Conservation (phyloP, 352 stramenopile genomes). For the Phytophthora melonis region DNA sequence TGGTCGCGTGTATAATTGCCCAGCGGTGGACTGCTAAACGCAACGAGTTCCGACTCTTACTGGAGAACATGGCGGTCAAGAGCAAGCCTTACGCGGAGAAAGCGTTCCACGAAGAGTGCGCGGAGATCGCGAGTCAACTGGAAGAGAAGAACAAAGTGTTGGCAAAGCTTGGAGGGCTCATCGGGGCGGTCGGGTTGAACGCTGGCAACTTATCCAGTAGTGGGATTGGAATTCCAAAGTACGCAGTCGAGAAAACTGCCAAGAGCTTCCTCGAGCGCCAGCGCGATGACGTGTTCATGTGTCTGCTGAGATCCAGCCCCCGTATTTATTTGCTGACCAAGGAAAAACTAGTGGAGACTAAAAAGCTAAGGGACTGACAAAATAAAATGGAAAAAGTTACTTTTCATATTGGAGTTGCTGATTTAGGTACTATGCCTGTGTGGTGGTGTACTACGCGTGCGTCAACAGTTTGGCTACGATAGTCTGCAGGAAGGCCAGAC, state of each 20-base stretch:
- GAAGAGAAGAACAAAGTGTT: constrained; percentile 15
- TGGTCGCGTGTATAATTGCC: constrained; percentile 20
- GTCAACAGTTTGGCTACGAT: constrained; percentile 19
- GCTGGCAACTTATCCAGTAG: background rate
- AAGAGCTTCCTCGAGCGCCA: constrained; percentile 23
- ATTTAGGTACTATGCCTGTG: background rate
- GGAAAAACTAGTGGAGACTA: constrained; percentile 5
- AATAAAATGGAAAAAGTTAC: background rate
- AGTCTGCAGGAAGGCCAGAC: constrained; percentile 29
- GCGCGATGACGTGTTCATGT: constrained; percentile 25
- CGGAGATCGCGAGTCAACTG: constrained; percentile 21
- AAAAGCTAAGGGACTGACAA: background rate
- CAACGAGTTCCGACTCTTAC: constrained; percentile 10
- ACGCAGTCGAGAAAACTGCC: constrained; percentile 7
- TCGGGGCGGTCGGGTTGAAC: background rate
- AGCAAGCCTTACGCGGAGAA: constrained; percentile 22
- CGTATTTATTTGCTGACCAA: constrained; percentile 27
- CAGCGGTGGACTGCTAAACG: constrained; percentile 13
- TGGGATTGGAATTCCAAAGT: background rate
- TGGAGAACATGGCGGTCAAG: constrained; percentile 17
- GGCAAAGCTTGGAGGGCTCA: constrained; percentile 10
- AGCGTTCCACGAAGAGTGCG: constrained; percentile 27
- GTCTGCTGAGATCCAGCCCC: constrained; percentile 13
- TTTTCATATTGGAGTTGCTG: background rate
- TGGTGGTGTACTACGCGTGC: background rate